Percentiles rank a stretch among this genome's conserved stretches.
Conservation (phyloP, 2,329 filamentous ascomycete species). For the Curvularia lunata region DNA sequence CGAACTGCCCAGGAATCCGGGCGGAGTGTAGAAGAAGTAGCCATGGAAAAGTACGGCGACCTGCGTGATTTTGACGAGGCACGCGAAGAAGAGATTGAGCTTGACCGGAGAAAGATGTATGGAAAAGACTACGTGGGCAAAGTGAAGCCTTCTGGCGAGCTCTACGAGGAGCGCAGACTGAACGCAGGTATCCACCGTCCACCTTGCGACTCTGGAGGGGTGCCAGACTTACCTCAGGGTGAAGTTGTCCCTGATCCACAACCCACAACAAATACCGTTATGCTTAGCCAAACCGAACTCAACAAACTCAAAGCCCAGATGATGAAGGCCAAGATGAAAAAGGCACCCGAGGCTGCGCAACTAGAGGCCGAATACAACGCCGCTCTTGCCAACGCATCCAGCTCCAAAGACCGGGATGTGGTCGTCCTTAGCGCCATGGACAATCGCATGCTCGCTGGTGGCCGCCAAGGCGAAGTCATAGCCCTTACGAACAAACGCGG, state of each 20-base stretch:
- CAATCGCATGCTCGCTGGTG: slow-evolving; percentile 85
- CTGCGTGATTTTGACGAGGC: slow-evolving; percentile 89
- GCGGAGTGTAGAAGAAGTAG: slow-evolving; percentile 79
- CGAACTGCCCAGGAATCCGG: slow-evolving; percentile 76
- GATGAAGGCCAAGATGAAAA: slow-evolving; percentile 91
- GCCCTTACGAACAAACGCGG: slow-evolving; percentile 80
- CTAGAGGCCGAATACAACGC: slow-evolving; percentile 85
- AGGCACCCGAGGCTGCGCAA: slow-evolving; percentile 73
- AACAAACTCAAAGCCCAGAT: slow-evolving; percentile 92
- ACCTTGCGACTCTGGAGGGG: slow-evolving; percentile 31
- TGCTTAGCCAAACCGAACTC: slow-evolving; percentile 76
- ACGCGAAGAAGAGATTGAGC: slow-evolving; percentile 87
- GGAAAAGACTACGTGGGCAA: slow-evolving; percentile 84
- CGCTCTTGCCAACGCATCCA: slow-evolving; percentile 69
- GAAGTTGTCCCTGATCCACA: slow-evolving; percentile 63
- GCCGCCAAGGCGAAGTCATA: slow-evolving; percentile 75
- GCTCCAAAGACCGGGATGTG: slow-evolving; percentile 65
- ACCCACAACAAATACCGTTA: slow-evolving; percentile 56
- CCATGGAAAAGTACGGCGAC: slow-evolving; percentile 79
- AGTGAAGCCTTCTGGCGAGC: slow-evolving; percentile 83
- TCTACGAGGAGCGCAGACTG: slow-evolving; percentile 78
- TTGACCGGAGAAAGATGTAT: slow-evolving; percentile 82
- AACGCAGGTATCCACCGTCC: slow-evolving; percentile 59
- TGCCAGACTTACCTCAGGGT: slow-evolving; percentile 58
- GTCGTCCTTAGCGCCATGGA: slow-evolving; percentile 88